These are phyloP conservation scores for Aspergillus fructus DNA, from an alignment of 2,329 filamentous ascomycete species.

Conservation along the genomic window DNA sequence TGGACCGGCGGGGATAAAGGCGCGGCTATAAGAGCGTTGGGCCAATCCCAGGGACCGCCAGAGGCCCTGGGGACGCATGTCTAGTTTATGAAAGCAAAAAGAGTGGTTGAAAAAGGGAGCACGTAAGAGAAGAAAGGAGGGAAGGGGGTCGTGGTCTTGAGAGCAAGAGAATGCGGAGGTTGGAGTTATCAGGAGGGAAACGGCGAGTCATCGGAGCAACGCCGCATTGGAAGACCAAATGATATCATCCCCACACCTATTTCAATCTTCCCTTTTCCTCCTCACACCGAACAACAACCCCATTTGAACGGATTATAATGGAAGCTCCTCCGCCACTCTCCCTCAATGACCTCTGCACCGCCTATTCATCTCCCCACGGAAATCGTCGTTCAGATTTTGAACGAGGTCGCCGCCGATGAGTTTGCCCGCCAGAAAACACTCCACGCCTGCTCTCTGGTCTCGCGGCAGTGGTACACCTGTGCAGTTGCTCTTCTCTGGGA, in stretches of 20 bases:
- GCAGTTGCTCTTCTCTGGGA: conserved; percentile 54
- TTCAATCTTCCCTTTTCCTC: not conserved
- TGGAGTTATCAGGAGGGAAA: not conserved
- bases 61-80: conserved; percentile 28
- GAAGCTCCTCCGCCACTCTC: conserved; percentile 12
- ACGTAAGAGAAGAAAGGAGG: not conserved
- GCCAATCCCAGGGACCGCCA: conserved; percentile 29
- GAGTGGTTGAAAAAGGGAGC: not conserved
- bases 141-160: not conserved
- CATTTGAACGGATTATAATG: conserved; percentile 6
- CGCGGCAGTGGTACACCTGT: conserved; percentile 57
- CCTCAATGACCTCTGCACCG: conserved; percentile 19
- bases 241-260: conserved; percentile 5
- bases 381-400: conserved; percentile 52
- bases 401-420: conserved; percentile 38
- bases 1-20: conserved; percentile 16
- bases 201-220: conserved; percentile 3
- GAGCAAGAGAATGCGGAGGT: not conserved
- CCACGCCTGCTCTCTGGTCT: conserved; percentile 53
- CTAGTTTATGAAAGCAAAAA: not conserved
- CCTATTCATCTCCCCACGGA: conserved; percentile 53
- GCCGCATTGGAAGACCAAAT: not conserved
- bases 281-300: not conserved
- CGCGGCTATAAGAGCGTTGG: conserved; percentile 22
- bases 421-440: conserved; percentile 48